Evolutionary conservation across 2,329 filamentous ascomycete species (phyloP).

Genomic region (Trichophyton verrucosum): DNA sequence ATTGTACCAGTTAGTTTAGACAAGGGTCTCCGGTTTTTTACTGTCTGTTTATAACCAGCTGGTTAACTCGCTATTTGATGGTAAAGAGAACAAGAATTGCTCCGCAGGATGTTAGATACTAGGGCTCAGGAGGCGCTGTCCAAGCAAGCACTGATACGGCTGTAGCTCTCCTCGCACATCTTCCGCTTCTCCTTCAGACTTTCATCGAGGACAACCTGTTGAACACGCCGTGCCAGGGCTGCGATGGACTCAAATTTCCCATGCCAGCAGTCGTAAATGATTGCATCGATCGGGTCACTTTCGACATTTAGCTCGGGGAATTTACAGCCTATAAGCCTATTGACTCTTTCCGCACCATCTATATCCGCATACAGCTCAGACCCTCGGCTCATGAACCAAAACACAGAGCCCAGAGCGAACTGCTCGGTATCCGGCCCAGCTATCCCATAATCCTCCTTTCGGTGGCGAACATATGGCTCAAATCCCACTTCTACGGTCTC

Average conservation of each 20-base stretch:
- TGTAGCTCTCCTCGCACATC: too few species aligned
- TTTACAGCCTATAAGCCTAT: neutral
- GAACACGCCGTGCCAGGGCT: too few species aligned
- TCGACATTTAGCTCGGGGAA: neutral
- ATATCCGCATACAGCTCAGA: neutral
- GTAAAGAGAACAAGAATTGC: too few species aligned
- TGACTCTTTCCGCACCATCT: neutral
- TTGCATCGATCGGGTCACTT: neutral
- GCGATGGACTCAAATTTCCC: neutral
- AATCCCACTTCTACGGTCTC: neutral
- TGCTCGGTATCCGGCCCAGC: conserved; percentile 9
- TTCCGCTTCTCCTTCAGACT: too few species aligned
- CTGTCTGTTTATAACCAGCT: too few species aligned
- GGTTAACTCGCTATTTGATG: too few species aligned
- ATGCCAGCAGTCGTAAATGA: neutral
- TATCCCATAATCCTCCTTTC: conserved; percentile 4
- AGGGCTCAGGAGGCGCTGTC: too few species aligned
- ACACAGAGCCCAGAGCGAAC: conserved; percentile 10
- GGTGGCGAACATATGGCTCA: conserved; percentile 5
- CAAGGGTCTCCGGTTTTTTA: too few species aligned
- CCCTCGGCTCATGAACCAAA: conserved; percentile 1
- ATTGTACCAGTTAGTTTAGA: too few species aligned
- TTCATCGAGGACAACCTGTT: too few species aligned
- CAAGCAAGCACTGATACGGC: too few species aligned
- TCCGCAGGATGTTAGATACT: too few species aligned